A percentile compares a stretch with the other conserved stretches of the same genome.
Conservation (phyloP, 2,329 filamentous ascomycete species). For the Hirsutella minnesotensis region DNA sequence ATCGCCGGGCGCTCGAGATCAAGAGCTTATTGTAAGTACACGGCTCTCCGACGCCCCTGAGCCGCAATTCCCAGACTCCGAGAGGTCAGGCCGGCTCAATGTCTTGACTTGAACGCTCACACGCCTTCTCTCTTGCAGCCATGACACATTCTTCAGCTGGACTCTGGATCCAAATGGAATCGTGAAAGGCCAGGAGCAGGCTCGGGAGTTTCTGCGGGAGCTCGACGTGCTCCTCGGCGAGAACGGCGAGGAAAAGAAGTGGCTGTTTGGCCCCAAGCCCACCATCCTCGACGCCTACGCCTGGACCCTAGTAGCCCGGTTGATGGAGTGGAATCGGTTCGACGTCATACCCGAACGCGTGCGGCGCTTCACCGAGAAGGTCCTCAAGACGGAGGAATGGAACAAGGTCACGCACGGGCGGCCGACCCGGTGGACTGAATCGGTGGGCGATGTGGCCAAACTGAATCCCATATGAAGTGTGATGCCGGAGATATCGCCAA, state of each 20-base stretch:
- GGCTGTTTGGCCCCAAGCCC: slow-evolving; percentile 16
- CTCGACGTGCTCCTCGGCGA: slow-evolving; percentile 8
- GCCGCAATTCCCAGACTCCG: background rate
- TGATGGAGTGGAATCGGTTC: slow-evolving; percentile 13
- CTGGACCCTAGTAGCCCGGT: slow-evolving; percentile 9
- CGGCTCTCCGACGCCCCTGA: background rate
- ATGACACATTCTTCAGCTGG: slow-evolving; percentile 12
- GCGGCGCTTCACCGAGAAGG: slow-evolving; percentile 9
- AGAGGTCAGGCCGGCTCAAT: background rate
- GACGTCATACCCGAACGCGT: slow-evolving; percentile 12
- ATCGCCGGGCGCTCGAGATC: slow-evolving; percentile 18
- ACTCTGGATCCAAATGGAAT: slow-evolving; percentile 14
- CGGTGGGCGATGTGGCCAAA: slow-evolving; percentile 10
- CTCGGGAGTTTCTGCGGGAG: slow-evolving; percentile 11
- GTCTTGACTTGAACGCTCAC: background rate
- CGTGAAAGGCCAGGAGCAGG: slow-evolving; percentile 10
- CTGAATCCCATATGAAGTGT: slow-evolving; percentile 8
- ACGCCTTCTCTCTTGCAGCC: slow-evolving; percentile 7
- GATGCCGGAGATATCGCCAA: too few relatives aligned
- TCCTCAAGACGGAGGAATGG: slow-evolving; percentile 15
- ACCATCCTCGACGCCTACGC: slow-evolving; percentile 18
- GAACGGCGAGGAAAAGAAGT: slow-evolving; percentile 7
- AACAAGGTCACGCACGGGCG: slow-evolving; percentile 13
- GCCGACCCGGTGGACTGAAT: slow-evolving; percentile 12
- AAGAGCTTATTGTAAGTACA: slow-evolving; percentile 18